Percentiles rank a stretch among this genome's conserved stretches.
Evolutionary conservation across 1,139 yeast genomes (phyloP).

Genomic region (Candida dubliniensis): DNA sequence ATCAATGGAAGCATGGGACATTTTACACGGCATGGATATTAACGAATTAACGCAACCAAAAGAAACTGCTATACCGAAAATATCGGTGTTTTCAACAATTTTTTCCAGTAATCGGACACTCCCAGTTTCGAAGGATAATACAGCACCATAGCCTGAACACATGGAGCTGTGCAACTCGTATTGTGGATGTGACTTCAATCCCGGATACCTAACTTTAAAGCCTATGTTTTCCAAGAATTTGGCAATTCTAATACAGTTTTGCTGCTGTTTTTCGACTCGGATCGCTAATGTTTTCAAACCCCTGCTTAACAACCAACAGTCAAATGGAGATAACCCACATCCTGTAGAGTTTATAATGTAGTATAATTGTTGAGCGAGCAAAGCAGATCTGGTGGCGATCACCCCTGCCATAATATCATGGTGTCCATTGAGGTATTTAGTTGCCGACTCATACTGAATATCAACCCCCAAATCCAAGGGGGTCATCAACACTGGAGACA

Average conservation of each 20-base stretch:
- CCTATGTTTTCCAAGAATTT: slow-evolving; percentile 63
- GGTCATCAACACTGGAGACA: slow-evolving; percentile 83
- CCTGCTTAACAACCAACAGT: slow-evolving; percentile 81
- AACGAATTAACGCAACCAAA: slow-evolving; percentile 93
- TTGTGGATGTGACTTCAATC: slow-evolving; percentile 78
- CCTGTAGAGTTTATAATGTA: slow-evolving; percentile 88
- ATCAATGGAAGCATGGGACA: slow-evolving; percentile 97
- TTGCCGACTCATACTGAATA: slow-evolving; percentile 89
- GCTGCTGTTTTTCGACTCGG: slow-evolving; percentile 84
- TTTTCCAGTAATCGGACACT: slow-evolving; percentile 63
- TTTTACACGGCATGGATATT: slow-evolving; percentile 88
- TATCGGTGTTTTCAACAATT: slow-evolving; percentile 71
- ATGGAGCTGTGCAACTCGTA: slow-evolving; percentile 73
- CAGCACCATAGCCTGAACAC: slow-evolving; percentile 89
- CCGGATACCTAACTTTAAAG: slow-evolving; percentile 80
- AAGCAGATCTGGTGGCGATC: slow-evolving; percentile 64
- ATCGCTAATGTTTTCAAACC: slow-evolving; percentile 86
- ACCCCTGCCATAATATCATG: slow-evolving; percentile 97
- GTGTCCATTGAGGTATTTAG: slow-evolving; percentile 89
- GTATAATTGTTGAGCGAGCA: slow-evolving; percentile 67
- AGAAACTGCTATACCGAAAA: slow-evolving; percentile 88
- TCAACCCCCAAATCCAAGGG: slow-evolving; percentile 87
- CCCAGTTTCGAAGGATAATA: slow-evolving; percentile 85
- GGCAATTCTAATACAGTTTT: slow-evolving; percentile 72
- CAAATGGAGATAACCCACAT: slow-evolving; percentile 88